Evolutionary conservation across 176 grass and related monocot genomes (phyloP).

Genomic region (Coix lacrymajobi): DNA sequence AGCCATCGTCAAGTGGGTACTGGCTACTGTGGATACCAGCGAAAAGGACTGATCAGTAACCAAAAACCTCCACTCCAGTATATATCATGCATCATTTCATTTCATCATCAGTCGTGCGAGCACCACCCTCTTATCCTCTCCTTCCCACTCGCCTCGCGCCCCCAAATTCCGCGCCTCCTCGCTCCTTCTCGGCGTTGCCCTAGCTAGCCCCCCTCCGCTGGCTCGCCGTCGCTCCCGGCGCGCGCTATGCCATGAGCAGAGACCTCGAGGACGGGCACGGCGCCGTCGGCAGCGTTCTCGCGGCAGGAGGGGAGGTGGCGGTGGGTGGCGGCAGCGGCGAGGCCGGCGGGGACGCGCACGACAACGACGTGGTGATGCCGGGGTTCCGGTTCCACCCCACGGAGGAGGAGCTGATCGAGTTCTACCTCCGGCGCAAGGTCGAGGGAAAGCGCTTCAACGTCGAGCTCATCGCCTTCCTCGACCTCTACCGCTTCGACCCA

Average conservation of each 20-base stretch:
- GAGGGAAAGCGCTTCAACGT: conserved; percentile 83
- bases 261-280: conserved; percentile 28
- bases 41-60: conserved; percentile 21
- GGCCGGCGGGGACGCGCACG: conserved; percentile 38
- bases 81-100: conserved; percentile 33
- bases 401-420: conserved; percentile 93
- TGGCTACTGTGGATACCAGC: background rate
- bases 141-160: background rate
- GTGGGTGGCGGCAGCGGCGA: background rate
- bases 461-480: conserved; percentile 88
- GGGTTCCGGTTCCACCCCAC: conserved; percentile 98
- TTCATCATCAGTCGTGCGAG: conserved; percentile 38
- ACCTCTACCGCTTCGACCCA: conserved; percentile 85
- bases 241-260: conserved; percentile 43
- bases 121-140: conserved; percentile 51
- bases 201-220: conserved; percentile 2
- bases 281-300: background rate
- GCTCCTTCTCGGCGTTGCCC: conserved; percentile 3
- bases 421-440: conserved; percentile 93
- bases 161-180: conserved; percentile 17
- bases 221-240: background rate
- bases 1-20: conserved; percentile 11
- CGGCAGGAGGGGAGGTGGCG: background rate
- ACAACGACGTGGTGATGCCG: conserved; percentile 67
- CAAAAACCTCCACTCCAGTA: conserved; percentile 38